These are phyloP conservation scores for Kodamaea hsintzibuensis DNA, from an alignment of 805 yeast genomes.

Conservation along the genomic window DNA sequence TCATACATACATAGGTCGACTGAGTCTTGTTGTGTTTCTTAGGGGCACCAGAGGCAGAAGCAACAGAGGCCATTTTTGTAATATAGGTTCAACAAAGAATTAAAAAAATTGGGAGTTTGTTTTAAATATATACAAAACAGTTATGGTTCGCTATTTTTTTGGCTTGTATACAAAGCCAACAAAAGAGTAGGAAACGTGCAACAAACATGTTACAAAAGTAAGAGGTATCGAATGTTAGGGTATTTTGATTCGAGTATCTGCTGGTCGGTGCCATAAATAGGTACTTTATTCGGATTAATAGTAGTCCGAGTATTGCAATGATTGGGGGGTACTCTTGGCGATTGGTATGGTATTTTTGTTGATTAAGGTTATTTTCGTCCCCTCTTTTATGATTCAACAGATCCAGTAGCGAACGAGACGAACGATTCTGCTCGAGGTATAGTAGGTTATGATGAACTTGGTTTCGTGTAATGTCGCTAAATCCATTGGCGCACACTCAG, in stretches of 20 bases:
- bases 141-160: slow-evolving; percentile 3
- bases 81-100: slow-evolving; percentile 1
- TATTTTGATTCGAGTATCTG: neutral
- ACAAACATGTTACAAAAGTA: neutral
- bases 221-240: no score
- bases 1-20: slow-evolving; percentile 61
- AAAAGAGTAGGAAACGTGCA: neutral
- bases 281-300: neutral
- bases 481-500: no score
- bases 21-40: slow-evolving; percentile 71
- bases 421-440: no score
- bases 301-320: neutral
- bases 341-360: neutral
- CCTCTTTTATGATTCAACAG: no score
- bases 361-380: no score
- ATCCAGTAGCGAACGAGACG: no score
- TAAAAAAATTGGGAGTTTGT: neutral
- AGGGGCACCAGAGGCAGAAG: slow-evolving; percentile 9
- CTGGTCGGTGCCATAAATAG: neutral
- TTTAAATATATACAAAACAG: neutral
- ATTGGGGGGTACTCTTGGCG: neutral
- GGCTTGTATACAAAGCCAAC: slow-evolving; percentile 4
- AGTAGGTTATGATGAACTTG: no score
- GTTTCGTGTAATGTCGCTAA: no score
- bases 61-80: neutral